Percentiles rank a stretch among this genome's conserved stretches.
These are phyloP conservation scores for Lipomyces kockii DNA, from an alignment of 805 yeast genomes.

Conservation along the genomic window DNA sequence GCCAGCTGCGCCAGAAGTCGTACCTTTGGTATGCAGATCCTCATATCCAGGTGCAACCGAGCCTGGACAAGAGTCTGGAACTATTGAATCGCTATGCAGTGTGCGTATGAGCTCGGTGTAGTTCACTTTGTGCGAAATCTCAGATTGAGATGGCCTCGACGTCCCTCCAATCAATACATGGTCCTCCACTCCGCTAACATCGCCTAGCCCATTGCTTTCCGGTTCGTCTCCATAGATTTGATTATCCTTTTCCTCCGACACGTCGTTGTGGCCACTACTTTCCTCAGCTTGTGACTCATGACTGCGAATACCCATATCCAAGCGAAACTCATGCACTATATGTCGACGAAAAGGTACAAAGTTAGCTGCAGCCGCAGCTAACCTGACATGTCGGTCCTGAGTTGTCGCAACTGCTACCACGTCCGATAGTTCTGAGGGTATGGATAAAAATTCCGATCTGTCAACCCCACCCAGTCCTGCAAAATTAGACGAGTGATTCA, in stretches of 20 bases:
- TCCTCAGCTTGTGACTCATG: not conserved
- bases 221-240: not conserved
- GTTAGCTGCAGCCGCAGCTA: conserved; percentile 1
- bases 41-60: not conserved
- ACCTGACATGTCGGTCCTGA: not conserved
- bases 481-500: not conserved
- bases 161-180: not conserved
- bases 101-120: not conserved
- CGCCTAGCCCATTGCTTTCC: not conserved
- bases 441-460: not conserved
- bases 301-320: not conserved
- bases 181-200: not conserved
- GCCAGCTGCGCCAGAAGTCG: not conserved
- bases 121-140: not conserved
- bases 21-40: not conserved
- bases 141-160: not conserved
- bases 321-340: not conserved
- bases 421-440: not conserved
- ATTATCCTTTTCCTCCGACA: not conserved
- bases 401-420: conserved; percentile 3
- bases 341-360: not conserved
- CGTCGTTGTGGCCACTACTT: not conserved
- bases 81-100: not conserved
- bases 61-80: conserved; percentile 1
- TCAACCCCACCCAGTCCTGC: not conserved